These are phyloP conservation scores for Ulota crispa DNA, from an alignment of 225 moss, liverwort and hornwort genomes.

Conservation along the genomic window DNA sequence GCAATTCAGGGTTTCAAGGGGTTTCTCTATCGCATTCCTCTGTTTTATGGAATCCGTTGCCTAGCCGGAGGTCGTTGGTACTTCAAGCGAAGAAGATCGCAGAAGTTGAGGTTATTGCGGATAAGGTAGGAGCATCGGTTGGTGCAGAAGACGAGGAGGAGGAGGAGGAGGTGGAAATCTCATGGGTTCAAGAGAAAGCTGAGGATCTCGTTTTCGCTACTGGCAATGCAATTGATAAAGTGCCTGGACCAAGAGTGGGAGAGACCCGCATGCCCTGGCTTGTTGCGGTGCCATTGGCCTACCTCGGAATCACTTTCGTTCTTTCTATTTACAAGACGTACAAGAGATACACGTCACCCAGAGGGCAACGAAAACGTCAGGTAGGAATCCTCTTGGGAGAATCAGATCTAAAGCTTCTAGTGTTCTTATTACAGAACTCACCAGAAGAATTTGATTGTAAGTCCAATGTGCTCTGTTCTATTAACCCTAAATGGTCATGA, in stretches of 20 bases:
- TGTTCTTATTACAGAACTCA: not conserved
- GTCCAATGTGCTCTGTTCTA: not conserved
- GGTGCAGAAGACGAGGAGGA: slow-evolving; percentile 52
- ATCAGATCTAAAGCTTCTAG: not conserved
- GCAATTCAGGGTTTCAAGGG: slow-evolving; percentile 1
- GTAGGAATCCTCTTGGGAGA: slow-evolving; percentile 24
- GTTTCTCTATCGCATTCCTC: not conserved
- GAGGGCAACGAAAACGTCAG: slow-evolving; percentile 80
- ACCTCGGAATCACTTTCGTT: slow-evolving; percentile 72
- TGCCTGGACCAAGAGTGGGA: slow-evolving; percentile 87
- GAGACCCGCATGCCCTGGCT: slow-evolving; percentile 82
- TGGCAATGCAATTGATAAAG: slow-evolving; percentile 58
- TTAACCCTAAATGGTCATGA: not conserved
- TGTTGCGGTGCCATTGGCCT: slow-evolving; percentile 74
- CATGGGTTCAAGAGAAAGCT: slow-evolving; percentile 91
- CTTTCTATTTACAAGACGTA: slow-evolving; percentile 64
- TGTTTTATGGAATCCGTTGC: slow-evolving; percentile 10
- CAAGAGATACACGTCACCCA: slow-evolving; percentile 62
- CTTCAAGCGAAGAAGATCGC: slow-evolving; percentile 47
- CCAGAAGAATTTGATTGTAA: not conserved
- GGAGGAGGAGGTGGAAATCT: slow-evolving; percentile 90
- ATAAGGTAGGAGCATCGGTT: slow-evolving; percentile 26
- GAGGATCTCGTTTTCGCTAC: slow-evolving; percentile 74
- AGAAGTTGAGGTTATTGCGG: slow-evolving; percentile 35
- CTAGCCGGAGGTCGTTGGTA: slow-evolving; percentile 11